These are phyloP conservation scores for Leersia perrieri DNA, from an alignment of 176 grass and related monocot genomes.

Conservation along the genomic window DNA sequence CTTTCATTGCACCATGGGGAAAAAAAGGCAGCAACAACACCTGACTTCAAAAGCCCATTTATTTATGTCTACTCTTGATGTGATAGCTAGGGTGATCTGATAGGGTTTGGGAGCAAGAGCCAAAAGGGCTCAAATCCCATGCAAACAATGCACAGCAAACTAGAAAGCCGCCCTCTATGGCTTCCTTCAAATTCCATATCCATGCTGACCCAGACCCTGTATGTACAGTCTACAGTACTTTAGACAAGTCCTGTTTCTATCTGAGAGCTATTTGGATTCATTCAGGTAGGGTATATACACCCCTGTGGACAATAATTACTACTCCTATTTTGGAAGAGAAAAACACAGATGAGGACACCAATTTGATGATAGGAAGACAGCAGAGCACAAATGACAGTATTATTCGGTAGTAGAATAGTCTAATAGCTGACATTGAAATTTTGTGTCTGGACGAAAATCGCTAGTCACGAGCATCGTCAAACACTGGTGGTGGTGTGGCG, in stretches of 20 bases:
- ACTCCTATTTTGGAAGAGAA: background rate
- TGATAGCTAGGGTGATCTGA: constrained; percentile 5
- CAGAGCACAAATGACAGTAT: too few species aligned
- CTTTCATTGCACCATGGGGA: too few species aligned
- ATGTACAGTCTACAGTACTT: background rate
- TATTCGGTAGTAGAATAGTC: background rate
- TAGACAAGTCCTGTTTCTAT: background rate
- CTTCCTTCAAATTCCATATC: constrained; percentile 19
- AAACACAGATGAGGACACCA: background rate
- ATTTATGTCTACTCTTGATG: constrained; percentile 1
- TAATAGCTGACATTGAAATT: background rate
- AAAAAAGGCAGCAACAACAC: constrained; percentile 9
- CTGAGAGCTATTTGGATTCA: background rate
- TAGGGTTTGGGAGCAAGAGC: constrained; percentile 26
- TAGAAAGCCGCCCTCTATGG: background rate
- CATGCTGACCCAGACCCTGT: background rate
- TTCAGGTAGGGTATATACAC: background rate
- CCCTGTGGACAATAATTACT: background rate
- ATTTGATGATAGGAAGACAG: background rate
- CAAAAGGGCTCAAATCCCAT: constrained; percentile 29
- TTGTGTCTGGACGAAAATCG: background rate
- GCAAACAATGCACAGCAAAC: background rate
- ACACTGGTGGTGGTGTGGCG: too few species aligned
- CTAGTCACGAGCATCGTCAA: too few species aligned
- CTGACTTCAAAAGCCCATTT: constrained; percentile 12